Evolutionary conservation across 2,329 filamentous ascomycete genomes (phyloP), one percentile per base, ranked within the genome.

Genomic region (Cryphonectria parasitica): DNA sequence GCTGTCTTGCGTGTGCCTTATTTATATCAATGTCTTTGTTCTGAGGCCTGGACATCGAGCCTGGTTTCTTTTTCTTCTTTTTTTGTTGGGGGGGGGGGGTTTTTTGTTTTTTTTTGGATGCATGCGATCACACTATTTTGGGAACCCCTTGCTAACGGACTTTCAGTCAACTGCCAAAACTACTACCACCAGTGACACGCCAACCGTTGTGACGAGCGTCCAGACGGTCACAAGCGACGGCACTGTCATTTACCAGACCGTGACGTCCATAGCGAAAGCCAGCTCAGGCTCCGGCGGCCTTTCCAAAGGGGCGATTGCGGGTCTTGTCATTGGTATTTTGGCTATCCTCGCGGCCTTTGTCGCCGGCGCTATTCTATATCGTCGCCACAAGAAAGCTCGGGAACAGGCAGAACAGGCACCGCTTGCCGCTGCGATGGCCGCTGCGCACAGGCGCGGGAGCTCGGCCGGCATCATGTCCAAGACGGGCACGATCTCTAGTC

Each of bases 151-250:
- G 62, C 72, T 73, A 22, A 71, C 22, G 11, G 74, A 70, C 66
- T 8, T 66, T 17, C 69, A 74, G 71, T 74, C 67, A 73, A 68
- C 74, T 34, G 72, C 75, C 17, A 69, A 74, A n/a, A 69, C 75
- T 17, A 75, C 74, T 8, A 25, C n/a, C 75, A 56, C 75, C 73
- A 63, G 76, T 79, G 28, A 75, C 80, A 28, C 79, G 80, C 11
- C 71, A 43, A 66, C 62, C 39, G 65, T 69, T 3, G 65, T 72
- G 11, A 72, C 71, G 36, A 77, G 79, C 10, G 75, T 88, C 2
- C 80, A 85, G 75, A 90, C 88, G 0, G 83, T 90, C 13, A 90
- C 87, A 0, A 81, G 83, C 8, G 84, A 82, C 13, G 87, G 88
- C 25, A 83, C 80, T 6, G 79, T 89, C 58, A 54, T 72, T 4